Evolutionary conservation across 1,284 basidiomycete genomes (phyloP), one percentile per base, ranked within the genome.

Genomic region (Austroboletus sp.): DNA sequence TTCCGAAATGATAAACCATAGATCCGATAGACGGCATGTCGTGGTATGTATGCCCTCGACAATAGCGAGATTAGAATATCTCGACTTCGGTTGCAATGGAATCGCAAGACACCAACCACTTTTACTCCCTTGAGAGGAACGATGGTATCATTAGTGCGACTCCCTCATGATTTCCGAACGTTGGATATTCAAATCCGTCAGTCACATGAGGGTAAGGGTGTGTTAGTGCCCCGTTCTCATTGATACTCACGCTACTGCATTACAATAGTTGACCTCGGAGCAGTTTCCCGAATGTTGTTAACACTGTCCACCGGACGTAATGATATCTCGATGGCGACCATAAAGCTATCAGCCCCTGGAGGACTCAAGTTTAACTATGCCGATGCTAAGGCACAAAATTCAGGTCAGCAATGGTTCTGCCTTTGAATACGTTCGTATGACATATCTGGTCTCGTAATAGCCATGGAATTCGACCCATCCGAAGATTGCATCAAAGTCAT

Each of bases 221-320:
- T 51, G 16, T 17, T 33, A 40, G 12, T 48, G 51, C 10, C 3
- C 31, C 35, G 43, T 19, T 25, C 17, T 40, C 35, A 8, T 33
- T 3, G 16, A 25, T 8, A 23, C 52, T 50, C 39, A 38, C 37
- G 36, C 44, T 36, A 10, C 39, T 48, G 44, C 45, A 46, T 49
- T 27, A 43, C 37, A 37, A 42, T 12, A 89, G 88, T 87, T 49
- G 76, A 82, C 58, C 74, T 90, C 23, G 85, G 85, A 29, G 70
- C 71, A 47, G 66, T 72, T 6, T 68, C 82, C 12, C 69, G 64
- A 21, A 63, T 87, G 8, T 66, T 78, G 43, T 63, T 88, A 23
- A 65, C 68, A 3, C 48, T 91, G 12, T 74, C 70, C 12, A 76
- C 80, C 6, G 85, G 88, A 8, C 73, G 84, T 33, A 89, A 89